Percentiles rank a stretch among this genome's conserved stretches.
These are phyloP conservation scores for Daldinia sp. DNA, from an alignment of 2,329 filamentous ascomycete genomes.

Conservation along the genomic window DNA sequence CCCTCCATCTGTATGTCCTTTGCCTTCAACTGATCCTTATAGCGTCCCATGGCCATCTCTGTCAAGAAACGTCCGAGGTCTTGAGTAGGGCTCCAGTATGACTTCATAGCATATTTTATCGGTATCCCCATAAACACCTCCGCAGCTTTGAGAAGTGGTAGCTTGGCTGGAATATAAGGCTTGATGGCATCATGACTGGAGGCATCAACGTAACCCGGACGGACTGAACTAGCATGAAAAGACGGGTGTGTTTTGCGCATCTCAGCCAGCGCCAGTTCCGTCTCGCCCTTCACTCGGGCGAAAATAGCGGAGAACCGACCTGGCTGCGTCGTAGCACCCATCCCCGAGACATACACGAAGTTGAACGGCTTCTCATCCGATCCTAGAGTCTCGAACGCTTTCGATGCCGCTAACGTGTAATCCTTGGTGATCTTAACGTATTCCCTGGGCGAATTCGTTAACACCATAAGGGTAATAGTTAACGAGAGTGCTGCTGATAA, in stretches of 20 bases:
- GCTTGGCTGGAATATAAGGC: slow-evolving; percentile 56
- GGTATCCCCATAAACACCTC: slow-evolving; percentile 45
- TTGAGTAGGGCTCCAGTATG: slow-evolving; percentile 57
- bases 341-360: slow-evolving; percentile 78
- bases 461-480: not conserved
- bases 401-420: slow-evolving; percentile 69
- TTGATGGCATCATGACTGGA: slow-evolving; percentile 56
- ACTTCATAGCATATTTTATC: slow-evolving; percentile 39
- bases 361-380: slow-evolving; percentile 66
- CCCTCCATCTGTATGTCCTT: slow-evolving; percentile 48
- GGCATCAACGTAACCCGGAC: slow-evolving; percentile 71
- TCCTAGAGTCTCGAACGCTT: slow-evolving; percentile 54
- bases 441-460: slow-evolving; percentile 55
- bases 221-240: slow-evolving; percentile 67
- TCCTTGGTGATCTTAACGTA: slow-evolving; percentile 77
- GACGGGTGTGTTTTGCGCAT: slow-evolving; percentile 59
- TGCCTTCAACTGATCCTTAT: slow-evolving; percentile 44
- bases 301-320: slow-evolving; percentile 68
- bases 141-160: slow-evolving; percentile 32
- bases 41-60: slow-evolving; percentile 60
- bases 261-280: slow-evolving; percentile 69
- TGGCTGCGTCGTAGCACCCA: slow-evolving; percentile 69
- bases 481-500: not conserved
- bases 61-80: slow-evolving; percentile 59
- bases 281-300: slow-evolving; percentile 74